Evolutionary conservation across 345 rosid species (phyloP), one percentile per base, ranked within the genome.

Genomic region (Melaleuca quinquenervia): DNA sequence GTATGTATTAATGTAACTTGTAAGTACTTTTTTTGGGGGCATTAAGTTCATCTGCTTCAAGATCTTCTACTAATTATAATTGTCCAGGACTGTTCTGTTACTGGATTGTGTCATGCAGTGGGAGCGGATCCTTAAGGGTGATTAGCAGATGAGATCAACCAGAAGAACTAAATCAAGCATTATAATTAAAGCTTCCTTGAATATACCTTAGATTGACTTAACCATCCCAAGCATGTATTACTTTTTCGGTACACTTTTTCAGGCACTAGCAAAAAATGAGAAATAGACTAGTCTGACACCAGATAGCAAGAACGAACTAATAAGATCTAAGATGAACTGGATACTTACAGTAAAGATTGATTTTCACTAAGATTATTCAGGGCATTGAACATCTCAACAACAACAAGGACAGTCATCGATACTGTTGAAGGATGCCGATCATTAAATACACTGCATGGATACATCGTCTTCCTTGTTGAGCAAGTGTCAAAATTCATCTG

Each of bases 311-410:
- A 48, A 70, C 32, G 80, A 70, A 18, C 45, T 70, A 32, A 36
- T 20, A 70, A 70, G 44, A 29, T 64, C 41, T 29, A 22, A 54
- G 29, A 54, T 41, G 70, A 50, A 82, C 56, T 49, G 84, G 84
- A 50, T 55, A 92, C 99, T 96, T 90, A 97, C 99, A 97, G 86
- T 88, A 97, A 94, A 50, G 99, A 97, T 54, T 97, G 99, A 87
- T 96, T 97, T 92, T 97, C 99, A 82, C 99, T 97, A 88, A 97
- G 99, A 92, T 97, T 97, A 89, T 97, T 97, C 90, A 97, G 90
- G 89, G 99, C 98, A 84, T 97, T 97, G 90, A 97, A 97, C 99
- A 97, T 97, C 94, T 97, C 99, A 86, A 97, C 99, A 50, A 97
- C 99, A 88, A 97, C 99, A 91, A 97, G 99, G 84, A 97, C 99